Evolutionary conservation across 345 rosid genomes (phyloP).

Genomic region (Citrus glauca): DNA sequence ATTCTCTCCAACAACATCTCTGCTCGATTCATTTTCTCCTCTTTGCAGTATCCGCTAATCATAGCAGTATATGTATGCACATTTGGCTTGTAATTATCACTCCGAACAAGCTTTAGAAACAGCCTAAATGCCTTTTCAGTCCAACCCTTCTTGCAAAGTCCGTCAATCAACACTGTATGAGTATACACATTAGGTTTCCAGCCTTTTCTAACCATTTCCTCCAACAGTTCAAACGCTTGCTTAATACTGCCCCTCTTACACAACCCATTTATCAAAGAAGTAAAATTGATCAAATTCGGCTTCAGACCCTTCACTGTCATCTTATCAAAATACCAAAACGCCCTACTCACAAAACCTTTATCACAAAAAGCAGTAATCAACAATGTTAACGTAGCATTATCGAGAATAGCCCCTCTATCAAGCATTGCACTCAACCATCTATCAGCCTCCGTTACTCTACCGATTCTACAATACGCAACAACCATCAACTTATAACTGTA

Average conservation of each 20-base stretch:
- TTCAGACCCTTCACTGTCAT: constrained; percentile 55
- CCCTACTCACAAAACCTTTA: constrained; percentile 58
- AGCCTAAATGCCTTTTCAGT: constrained; percentile 88
- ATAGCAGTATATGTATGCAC: constrained; percentile 76
- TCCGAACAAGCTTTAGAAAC: constrained; percentile 80
- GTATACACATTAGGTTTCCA: constrained; percentile 88
- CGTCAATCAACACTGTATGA: constrained; percentile 73
- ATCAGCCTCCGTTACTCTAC: constrained; percentile 59
- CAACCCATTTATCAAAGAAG: constrained; percentile 70
- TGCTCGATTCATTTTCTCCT: constrained; percentile 70
- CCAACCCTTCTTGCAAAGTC: constrained; percentile 90
- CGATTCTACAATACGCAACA: constrained; percentile 51
- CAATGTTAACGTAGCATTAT: constrained; percentile 72
- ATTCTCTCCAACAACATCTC: constrained; percentile 81
- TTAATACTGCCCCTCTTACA: constrained; percentile 83
- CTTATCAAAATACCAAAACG: constrained; percentile 63
- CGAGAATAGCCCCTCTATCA: constrained; percentile 55
- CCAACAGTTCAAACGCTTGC: constrained; percentile 83
- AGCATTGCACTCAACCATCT: constrained; percentile 70
- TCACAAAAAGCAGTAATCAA: constrained; percentile 47
- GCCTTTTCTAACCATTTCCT: constrained; percentile 75
- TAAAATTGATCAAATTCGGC: constrained; percentile 76
- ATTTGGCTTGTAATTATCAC: constrained; percentile 73
- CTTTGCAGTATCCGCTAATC: constrained; percentile 83
- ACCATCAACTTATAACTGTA: constrained; percentile 60